A percentile compares a stretch with the other conserved stretches of the same genome.
phyloP scores from a whole-genome alignment of 495 filamentous ascomycete genomes.

The Talaromyces trachyspermus region DNA sequence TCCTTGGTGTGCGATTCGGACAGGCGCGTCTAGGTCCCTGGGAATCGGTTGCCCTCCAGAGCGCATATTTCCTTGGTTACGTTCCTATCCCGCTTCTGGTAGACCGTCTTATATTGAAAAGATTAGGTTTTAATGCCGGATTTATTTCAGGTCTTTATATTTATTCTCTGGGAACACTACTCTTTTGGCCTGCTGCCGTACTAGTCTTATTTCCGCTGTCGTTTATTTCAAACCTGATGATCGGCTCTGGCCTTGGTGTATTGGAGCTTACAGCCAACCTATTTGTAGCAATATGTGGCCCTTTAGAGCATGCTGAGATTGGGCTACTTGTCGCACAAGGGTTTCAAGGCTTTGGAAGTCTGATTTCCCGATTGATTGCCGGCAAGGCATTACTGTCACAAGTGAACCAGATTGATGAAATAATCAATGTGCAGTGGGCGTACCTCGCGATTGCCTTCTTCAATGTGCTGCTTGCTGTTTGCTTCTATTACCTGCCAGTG shows the following conservation, averaged over 20 bases:
- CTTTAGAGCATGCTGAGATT: conserved; percentile 42
- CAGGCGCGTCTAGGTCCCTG: conserved; percentile 18
- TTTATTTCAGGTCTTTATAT: conserved; percentile 43
- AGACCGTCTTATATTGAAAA: conserved; percentile 37
- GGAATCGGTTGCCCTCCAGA: conserved; percentile 36
- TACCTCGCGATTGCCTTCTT: conserved; percentile 63
- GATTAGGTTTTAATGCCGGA: conserved; percentile 46
- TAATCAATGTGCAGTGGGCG: conserved; percentile 64
- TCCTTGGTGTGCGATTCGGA: conserved; percentile 47
- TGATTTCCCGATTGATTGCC: conserved; percentile 42
- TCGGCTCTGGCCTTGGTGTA: conserved; percentile 42
- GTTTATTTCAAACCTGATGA: conserved; percentile 46
- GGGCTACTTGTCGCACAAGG: conserved; percentile 47
- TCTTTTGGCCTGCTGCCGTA: conserved; percentile 54
- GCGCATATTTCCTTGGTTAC: conserved; percentile 45
- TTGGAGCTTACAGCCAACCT: conserved; percentile 47
- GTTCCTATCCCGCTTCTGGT: conserved; percentile 37
- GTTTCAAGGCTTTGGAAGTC: conserved; percentile 46
- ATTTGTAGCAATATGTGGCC: conserved; percentile 48
- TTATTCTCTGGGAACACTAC: conserved; percentile 41
- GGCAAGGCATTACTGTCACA: conserved; percentile 39
- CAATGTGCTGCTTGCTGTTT: conserved; percentile 53
- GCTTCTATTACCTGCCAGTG: conserved; percentile 57
- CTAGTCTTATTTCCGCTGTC: conserved; percentile 47
- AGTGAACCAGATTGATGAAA: conserved; percentile 18